Conservation (phyloP, 768 basidiomycete species). For the Hypholoma sublateritium region DNA sequence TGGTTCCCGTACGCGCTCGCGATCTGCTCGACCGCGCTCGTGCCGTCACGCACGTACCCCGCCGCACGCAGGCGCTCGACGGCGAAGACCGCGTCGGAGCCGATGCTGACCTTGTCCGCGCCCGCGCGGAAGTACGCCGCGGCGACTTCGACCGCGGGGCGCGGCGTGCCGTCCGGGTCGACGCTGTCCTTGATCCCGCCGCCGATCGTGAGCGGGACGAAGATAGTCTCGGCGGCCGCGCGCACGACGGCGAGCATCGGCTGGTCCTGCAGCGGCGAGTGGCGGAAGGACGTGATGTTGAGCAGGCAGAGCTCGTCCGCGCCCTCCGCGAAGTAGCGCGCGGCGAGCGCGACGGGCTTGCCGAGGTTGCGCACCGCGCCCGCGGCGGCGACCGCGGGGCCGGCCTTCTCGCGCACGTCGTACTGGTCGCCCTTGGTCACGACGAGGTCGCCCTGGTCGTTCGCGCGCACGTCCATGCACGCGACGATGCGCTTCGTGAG, state of each 20-base stretch:
- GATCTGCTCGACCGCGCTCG: slow-evolving; percentile 91
- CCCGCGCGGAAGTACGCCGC: slow-evolving; percentile 95
- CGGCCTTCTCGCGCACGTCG: slow-evolving; percentile 87
- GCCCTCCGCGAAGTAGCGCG: slow-evolving; percentile 80
- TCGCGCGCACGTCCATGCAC: slow-evolving; percentile 96
- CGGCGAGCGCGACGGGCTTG: slow-evolving; percentile 91
- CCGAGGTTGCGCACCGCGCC: slow-evolving; percentile 94
- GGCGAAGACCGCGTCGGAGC: slow-evolving; percentile 92
- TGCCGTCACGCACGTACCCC: slow-evolving; percentile 54
- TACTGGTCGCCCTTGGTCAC: slow-evolving; percentile 99
- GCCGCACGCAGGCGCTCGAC: slow-evolving; percentile 75
- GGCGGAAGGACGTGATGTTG: slow-evolving; percentile 99
- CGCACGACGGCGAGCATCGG: slow-evolving; percentile 97
- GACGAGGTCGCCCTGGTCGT: slow-evolving; percentile 94
- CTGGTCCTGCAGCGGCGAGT: slow-evolving; percentile 92
- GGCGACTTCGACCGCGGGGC: slow-evolving; percentile 90
- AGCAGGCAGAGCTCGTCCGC: slow-evolving; percentile 97
- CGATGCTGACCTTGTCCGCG: slow-evolving; percentile 98
- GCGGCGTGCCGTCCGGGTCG: slow-evolving; percentile 92
- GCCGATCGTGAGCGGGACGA: slow-evolving; percentile 97
- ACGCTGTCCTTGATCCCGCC: slow-evolving; percentile 96
- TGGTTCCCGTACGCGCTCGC: slow-evolving; percentile 89
- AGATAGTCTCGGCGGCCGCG: slow-evolving; percentile 84
- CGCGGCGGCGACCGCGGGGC: slow-evolving; percentile 42
- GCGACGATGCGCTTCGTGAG: slow-evolving; percentile 95